Conservation (phyloP, 306 rosid genomes). For the Sesbania bispinosa region DNA sequence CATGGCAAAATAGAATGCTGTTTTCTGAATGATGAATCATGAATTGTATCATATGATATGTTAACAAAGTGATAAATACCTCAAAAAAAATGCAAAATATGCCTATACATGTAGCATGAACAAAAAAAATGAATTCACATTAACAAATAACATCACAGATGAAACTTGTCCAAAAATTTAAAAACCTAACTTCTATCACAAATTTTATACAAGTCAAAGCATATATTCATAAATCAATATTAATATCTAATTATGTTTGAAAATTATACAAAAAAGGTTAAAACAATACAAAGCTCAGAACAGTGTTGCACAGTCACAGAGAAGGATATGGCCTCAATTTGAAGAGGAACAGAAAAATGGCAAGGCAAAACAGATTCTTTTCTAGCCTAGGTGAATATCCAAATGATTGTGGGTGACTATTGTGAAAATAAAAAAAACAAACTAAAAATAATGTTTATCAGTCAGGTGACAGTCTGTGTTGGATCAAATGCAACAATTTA, state of each 20-base stretch:
- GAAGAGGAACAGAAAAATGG: not conserved
- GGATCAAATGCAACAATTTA: not conserved
- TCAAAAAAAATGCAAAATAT: not conserved
- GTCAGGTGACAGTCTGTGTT: not conserved
- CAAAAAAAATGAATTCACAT: not conserved
- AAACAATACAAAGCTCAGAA: not conserved
- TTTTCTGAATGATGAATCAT: not conserved
- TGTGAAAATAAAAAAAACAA: not conserved
- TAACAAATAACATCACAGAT: not conserved
- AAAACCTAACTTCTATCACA: not conserved
- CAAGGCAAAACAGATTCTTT: not conserved
- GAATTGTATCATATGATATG: not conserved
- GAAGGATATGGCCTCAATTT: not conserved
- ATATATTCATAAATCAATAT: not conserved
- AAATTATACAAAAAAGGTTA: not conserved
- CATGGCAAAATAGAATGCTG: not conserved
- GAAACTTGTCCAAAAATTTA: not conserved
- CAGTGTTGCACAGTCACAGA: not conserved
- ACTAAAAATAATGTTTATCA: not conserved
- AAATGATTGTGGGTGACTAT: not conserved
- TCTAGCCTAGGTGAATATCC: not conserved
- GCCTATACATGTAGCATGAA: not conserved
- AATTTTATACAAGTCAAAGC: not conserved
- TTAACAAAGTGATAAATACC: not conserved
- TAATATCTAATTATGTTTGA: not conserved